A percentile compares a stretch with the other conserved stretches of the same genome.
phyloP scores from a whole-genome alignment of 2,329 filamentous ascomycete species.

The Stemphylium beticola region DNA sequence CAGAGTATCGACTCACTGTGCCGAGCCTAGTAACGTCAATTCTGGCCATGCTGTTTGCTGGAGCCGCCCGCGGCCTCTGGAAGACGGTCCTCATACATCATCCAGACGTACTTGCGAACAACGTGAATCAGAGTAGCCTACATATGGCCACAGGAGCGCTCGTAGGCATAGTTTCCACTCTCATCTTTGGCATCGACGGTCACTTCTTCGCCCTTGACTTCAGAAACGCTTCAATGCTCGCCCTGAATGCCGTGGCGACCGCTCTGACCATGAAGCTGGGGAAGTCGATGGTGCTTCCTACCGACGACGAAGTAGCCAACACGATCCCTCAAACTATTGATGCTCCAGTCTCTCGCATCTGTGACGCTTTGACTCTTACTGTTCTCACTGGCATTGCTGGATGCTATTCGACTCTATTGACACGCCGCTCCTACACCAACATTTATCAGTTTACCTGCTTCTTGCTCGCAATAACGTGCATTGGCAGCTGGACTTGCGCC shows the following conservation, averaged over 20 bases:
- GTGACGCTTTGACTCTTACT: constrained; percentile 15
- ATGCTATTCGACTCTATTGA: constrained; percentile 15
- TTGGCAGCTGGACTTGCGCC: constrained; percentile 2
- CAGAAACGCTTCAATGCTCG: constrained; percentile 13
- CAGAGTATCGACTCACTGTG: constrained; percentile 34
- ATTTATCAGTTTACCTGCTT: constrained; percentile 20
- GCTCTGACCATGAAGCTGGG: constrained; percentile 19
- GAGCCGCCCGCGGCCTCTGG: constrained; percentile 19
- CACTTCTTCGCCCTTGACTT: constrained; percentile 12
- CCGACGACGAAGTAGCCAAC: constrained; percentile 2
- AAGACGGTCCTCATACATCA: constrained; percentile 11
- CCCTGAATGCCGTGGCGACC: constrained; percentile 17
- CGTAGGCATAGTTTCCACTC: constrained; percentile 7
- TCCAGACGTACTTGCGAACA: constrained; percentile 2
- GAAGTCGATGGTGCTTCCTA: constrained; percentile 24
- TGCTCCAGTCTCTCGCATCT: neutral
- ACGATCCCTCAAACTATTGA: neutral
- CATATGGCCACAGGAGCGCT: constrained; percentile 6
- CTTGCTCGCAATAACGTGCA: constrained; percentile 14
- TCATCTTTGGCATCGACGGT: constrained; percentile 4
- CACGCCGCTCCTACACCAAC: constrained; percentile 30
- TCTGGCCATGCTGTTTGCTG: constrained; percentile 27
- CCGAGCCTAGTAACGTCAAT: constrained; percentile 26
- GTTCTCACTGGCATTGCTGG: constrained; percentile 20
- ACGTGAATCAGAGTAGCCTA: neutral